phyloP scores from a whole-genome alignment of 2,329 filamentous ascomycete genomes.

The Colletotrichum ledebouriae region DNA sequence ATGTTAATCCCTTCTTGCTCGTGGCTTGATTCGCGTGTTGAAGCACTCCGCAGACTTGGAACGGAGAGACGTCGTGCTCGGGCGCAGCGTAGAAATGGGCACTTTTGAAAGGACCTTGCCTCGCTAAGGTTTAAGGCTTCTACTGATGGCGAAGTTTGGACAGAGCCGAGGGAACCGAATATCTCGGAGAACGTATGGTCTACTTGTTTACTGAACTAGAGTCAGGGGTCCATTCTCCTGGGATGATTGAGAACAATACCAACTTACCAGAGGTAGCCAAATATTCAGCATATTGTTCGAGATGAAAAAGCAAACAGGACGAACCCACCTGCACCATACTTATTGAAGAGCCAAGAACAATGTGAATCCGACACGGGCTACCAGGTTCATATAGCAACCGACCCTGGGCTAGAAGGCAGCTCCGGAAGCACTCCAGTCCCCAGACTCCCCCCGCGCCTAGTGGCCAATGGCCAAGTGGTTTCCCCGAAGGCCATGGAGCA shows the following conservation, averaged over 20 bases:
- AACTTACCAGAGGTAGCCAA: constrained; percentile 8
- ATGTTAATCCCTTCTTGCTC: background rate
- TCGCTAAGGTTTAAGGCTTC: constrained; percentile 24
- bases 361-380: constrained; percentile 1
- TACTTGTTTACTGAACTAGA: constrained; percentile 11
- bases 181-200: background rate
- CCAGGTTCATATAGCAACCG: constrained; percentile 24
- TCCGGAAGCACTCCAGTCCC: constrained; percentile 27
- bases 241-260: background rate
- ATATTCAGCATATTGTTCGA: background rate
- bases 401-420: background rate
- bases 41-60: constrained; percentile 8
- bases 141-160: constrained; percentile 4
- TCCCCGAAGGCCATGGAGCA: constrained; percentile 23
- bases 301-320: background rate
- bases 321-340: background rate
- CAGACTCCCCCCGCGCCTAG: constrained; percentile 11
- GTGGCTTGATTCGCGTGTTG: background rate
- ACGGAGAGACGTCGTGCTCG: constrained; percentile 12
- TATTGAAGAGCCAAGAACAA: background rate
- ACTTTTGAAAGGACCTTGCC: constrained; percentile 1
- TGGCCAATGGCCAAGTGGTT: constrained; percentile 23
- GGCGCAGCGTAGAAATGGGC: background rate
- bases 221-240: background rate
- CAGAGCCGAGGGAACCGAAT: background rate